Base-by-base conservation (phyloP, 805 yeast species). In the Kluyveromyces aestuarii region DNA sequence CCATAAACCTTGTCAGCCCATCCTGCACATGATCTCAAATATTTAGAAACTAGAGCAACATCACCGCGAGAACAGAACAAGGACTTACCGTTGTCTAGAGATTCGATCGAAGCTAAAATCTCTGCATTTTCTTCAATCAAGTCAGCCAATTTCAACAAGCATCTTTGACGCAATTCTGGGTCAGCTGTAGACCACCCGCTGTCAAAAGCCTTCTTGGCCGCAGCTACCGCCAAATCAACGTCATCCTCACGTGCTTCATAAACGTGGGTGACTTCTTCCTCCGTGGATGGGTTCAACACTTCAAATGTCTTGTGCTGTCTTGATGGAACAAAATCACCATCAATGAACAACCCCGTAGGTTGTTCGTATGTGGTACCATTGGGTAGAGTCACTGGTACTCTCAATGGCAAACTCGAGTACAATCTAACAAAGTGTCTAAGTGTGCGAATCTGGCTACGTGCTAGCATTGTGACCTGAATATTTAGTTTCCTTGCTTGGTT, bases 61-160 rank as follows among this genome's bases (percentile, higher is more conserved):
- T 90, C 96, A 53, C 87, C 89, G 57, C 78, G 72, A 27, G 95
- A 79, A 64, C 84, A 79, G 46, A 74, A 68, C 53, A 84, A 68
- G 39, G 95, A 81, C 72, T 89, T 90, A 71, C 97, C 97, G 63
- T 88, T 87, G 70, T 90, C 96, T 62, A 84, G 72, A 25, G 96
- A 75, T 72, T 90, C 97, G 61, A 90, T 84, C 46, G 82, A 75
- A 30, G 96, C 89, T 48, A 90, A 72, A 41, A 81, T 68, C 52
- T 86, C 91, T 45, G 81, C 75, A 63, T 90, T 74, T 61, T 79
- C 73, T 63, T 88, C 96, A 49, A 89, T 68, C 59, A 84, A 72
- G 52, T 85, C 89, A 41, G 96, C 96, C 50, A 90, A 76, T 67
- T 80, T 84, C 69, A 68, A 67, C 52, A 90, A 71, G 45, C 75